phyloP scores from a whole-genome alignment of 164 flowering plant genomes.

The Piper longum region DNA sequence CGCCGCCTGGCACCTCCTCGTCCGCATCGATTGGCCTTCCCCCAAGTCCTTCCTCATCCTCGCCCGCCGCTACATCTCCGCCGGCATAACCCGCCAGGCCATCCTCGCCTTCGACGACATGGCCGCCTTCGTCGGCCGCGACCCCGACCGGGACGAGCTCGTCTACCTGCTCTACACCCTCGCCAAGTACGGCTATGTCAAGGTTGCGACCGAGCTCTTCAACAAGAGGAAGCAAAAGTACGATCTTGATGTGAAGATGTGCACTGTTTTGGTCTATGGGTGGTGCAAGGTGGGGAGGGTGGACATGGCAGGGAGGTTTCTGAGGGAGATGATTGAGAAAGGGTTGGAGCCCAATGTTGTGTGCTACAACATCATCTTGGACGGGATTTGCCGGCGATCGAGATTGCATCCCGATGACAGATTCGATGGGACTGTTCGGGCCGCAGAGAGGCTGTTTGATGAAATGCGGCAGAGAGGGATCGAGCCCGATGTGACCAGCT shows the following conservation, averaged over 20 bases:
- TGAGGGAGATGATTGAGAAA: conserved; percentile 54
- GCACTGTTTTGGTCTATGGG: conserved; percentile 73
- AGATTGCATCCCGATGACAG: conserved; percentile 71
- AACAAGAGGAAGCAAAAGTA: conserved; percentile 33
- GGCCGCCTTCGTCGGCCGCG: conserved; percentile 27
- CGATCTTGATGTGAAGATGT: conserved; percentile 32
- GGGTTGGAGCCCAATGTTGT: conserved; percentile 74
- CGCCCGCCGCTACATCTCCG: conserved; percentile 52
- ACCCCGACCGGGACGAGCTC: conserved; percentile 18
- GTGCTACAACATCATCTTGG: conserved; percentile 74
- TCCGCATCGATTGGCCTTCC: conserved; percentile 48
- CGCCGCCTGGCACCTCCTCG: conserved; percentile 71
- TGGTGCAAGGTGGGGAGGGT: conserved; percentile 67
- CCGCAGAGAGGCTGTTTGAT: conserved; percentile 63
- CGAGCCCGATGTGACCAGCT: conserved; percentile 89
- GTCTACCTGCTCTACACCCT: conserved; percentile 56
- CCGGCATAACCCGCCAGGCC: conserved; percentile 78
- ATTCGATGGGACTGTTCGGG: conserved; percentile 47
- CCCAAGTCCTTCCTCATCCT: conserved; percentile 42
- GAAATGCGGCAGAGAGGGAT: conserved; percentile 75
- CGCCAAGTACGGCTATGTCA: conserved; percentile 71
- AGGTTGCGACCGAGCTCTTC: conserved; percentile 64
- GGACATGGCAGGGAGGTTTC: conserved; percentile 56
- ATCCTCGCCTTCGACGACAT: conserved; percentile 74
- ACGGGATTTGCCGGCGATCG: conserved; percentile 80